Percentiles rank a stretch among this genome's conserved stretches.
Evolutionary conservation across 148 eudicot species (phyloP).

Genomic region (Rhododendron simsii): DNA sequence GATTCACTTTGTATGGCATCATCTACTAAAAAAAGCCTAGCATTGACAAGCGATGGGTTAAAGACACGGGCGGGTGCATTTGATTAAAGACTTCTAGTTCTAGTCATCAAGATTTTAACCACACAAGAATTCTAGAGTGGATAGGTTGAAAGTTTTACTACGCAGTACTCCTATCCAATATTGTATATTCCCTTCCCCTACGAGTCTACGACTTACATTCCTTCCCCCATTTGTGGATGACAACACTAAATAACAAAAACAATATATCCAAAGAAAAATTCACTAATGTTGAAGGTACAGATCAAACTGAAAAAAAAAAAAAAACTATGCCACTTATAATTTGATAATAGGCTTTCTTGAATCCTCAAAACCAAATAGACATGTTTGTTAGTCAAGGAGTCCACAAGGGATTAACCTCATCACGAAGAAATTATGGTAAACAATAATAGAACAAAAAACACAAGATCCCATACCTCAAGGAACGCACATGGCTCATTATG

Average conservation of each 20-base stretch:
- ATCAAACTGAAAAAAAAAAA: background rate
- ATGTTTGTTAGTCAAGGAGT: too few species aligned
- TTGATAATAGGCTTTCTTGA: background rate
- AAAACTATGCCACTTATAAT: background rate
- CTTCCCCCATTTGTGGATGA: background rate
- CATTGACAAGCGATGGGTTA: background rate
- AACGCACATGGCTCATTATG: slow-evolving; percentile 55
- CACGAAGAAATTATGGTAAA: background rate
- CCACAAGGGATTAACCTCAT: background rate
- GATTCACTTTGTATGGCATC: background rate
- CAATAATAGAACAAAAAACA: background rate
- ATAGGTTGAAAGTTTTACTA: background rate
- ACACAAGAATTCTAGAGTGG: background rate
- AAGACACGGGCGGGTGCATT: background rate
- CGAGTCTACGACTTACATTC: background rate
- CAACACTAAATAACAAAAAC: background rate
- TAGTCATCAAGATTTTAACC: background rate
- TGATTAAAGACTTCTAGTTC: background rate
- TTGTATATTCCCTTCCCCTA: background rate
- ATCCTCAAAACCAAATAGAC: background rate
- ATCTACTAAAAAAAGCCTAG: background rate
- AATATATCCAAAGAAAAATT: background rate
- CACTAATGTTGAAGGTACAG: background rate
- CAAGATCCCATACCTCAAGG: slow-evolving; percentile 60
- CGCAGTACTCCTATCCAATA: background rate